Evolutionary conservation across 2,329 filamentous ascomycete genomes (phyloP).

Genomic region (Diplodia scrobiculata): DNA sequence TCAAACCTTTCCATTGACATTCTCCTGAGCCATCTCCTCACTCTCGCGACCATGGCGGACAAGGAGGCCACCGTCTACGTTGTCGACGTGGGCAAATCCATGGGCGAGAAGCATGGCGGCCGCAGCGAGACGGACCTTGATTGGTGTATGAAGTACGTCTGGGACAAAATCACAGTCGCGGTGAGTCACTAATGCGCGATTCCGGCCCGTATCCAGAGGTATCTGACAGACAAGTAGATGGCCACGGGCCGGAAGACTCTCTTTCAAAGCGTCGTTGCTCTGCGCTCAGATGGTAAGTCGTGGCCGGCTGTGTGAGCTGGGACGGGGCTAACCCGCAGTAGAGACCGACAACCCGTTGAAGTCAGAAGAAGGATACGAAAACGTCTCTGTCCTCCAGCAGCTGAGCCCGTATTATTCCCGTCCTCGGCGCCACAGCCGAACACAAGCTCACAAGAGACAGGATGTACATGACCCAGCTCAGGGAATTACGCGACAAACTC

Average conservation of each 20-base stretch:
- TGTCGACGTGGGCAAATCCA: slow-evolving; percentile 83
- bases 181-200: slow-evolving; percentile 52
- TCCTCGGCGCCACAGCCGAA: not conserved
- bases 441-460: slow-evolving; percentile 39
- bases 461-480: slow-evolving; percentile 68
- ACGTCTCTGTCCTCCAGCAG: slow-evolving; percentile 72
- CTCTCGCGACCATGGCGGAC: slow-evolving; percentile 66
- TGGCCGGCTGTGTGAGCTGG: not conserved
- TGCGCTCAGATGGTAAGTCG: slow-evolving; percentile 69
- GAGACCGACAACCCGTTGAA: slow-evolving; percentile 69
- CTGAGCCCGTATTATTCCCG: slow-evolving; percentile 60
- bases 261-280: slow-evolving; percentile 75
- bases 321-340: slow-evolving; percentile 32
- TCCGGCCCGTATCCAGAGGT: not conserved
- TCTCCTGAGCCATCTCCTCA: not conserved
- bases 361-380: slow-evolving; percentile 70
- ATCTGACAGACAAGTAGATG: slow-evolving; percentile 45
- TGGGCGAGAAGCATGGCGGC: slow-evolving; percentile 71
- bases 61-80: slow-evolving; percentile 95
- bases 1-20: not conserved
- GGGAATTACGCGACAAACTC: slow-evolving; percentile 64
- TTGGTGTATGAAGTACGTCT: slow-evolving; percentile 87
- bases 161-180: slow-evolving; percentile 84
- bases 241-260: slow-evolving; percentile 72
- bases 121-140: slow-evolving; percentile 79